Percentiles rank a stretch among this genome's conserved stretches.
Evolutionary conservation across 805 yeast species (phyloP).

Genomic region (Saccharomycopsis lassenensis): DNA sequence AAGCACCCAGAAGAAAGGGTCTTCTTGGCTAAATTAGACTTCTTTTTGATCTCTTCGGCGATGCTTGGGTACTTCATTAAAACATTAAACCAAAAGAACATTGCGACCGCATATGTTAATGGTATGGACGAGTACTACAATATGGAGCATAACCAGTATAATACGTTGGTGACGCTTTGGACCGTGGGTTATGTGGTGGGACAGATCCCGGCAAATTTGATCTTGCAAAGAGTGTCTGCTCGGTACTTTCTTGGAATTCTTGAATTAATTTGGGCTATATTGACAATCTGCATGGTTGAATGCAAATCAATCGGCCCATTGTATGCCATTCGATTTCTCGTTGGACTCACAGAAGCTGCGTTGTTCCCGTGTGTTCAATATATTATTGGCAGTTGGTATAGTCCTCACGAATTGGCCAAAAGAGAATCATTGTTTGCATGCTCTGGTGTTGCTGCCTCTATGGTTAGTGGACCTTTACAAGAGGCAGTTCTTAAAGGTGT

Average conservation of each 20-base stretch:
- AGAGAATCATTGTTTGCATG: conserved; percentile 23
- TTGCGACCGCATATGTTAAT: conserved; percentile 33
- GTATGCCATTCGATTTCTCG: conserved; percentile 31
- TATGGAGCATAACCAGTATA: conserved; percentile 10
- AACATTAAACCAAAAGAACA: conserved; percentile 28
- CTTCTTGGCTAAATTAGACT: conserved; percentile 12
- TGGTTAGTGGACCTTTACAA: conserved; percentile 31
- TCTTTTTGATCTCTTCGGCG: conserved; percentile 4
- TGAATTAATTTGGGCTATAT: conserved; percentile 17
- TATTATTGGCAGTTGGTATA: conserved; percentile 30
- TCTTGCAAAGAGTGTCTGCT: conserved; percentile 21
- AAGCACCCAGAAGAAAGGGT: too few relatives aligned
- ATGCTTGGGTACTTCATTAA: conserved; percentile 19
- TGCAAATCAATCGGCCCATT: conserved; percentile 26
- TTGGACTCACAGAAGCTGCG: conserved; percentile 19
- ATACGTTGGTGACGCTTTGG: conserved; percentile 19
- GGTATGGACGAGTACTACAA: conserved; percentile 25
- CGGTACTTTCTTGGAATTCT: conserved; percentile 11
- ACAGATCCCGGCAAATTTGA: conserved; percentile 24
- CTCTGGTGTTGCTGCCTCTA: conserved; percentile 27
- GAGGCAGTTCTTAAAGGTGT: conserved; percentile 24
- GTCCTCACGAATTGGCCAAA: conserved; percentile 32
- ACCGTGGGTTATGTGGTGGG: conserved; percentile 25
- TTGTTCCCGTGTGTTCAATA: conserved; percentile 30
- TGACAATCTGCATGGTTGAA: conserved; percentile 16